Evolutionary conservation across 441 rosid genomes (phyloP).

Genomic region (Gossypium armourianum): DNA sequence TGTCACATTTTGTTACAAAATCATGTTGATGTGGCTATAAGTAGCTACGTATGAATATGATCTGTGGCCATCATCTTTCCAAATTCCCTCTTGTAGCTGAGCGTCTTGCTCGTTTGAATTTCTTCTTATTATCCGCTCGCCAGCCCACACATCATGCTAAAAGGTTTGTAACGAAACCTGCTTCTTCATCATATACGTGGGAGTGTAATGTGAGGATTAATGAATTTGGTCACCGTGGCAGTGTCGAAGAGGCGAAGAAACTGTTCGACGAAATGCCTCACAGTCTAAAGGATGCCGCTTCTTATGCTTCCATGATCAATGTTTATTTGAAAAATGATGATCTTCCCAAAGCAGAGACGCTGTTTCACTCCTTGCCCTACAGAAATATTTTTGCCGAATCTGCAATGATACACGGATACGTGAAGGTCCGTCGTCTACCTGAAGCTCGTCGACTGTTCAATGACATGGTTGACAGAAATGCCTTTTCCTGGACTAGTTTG

Average conservation of each 20-base stretch:
- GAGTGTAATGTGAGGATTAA: conserved; percentile 17
- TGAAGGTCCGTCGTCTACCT: conserved; percentile 20
- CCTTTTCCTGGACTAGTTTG: conserved; percentile 31
- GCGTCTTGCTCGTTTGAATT: not conserved
- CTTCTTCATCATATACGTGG: not conserved
- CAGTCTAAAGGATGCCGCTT: conserved; percentile 17
- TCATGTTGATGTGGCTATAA: not conserved
- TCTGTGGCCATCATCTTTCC: not conserved
- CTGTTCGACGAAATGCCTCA: conserved; percentile 31
- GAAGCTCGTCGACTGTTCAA: conserved; percentile 25
- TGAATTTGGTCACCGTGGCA: conserved; percentile 19
- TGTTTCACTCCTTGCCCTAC: conserved; percentile 22
- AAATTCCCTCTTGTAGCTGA: not conserved
- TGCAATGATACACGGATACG: conserved; percentile 28
- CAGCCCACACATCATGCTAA: not conserved
- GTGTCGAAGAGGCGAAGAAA: conserved; percentile 24
- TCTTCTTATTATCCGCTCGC: not conserved
- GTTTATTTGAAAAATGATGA: conserved; percentile 23
- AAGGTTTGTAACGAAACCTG: not conserved
- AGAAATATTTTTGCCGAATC: conserved; percentile 27
- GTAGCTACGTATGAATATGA: not conserved
- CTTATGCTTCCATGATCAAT: conserved; percentile 31
- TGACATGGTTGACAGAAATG: conserved; percentile 27
- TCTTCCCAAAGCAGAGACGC: conserved; percentile 22
- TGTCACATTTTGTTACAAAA: not conserved